Percentiles rank a stretch among this genome's conserved stretches.
Evolutionary conservation across 2,329 filamentous ascomycete species (phyloP).

Genomic region (Penicillium verrucosum): DNA sequence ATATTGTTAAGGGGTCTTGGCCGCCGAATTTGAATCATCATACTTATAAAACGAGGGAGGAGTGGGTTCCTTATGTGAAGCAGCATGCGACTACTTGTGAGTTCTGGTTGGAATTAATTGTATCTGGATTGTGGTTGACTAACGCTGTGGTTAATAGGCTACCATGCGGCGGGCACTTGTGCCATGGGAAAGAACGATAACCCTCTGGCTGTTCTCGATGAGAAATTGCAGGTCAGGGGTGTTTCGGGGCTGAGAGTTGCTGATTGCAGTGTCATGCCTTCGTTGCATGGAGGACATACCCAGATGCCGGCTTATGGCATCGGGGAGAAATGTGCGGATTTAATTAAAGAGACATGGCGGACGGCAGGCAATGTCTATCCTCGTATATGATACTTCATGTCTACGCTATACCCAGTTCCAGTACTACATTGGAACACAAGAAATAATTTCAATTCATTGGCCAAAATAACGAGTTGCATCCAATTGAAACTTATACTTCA

Average conservation of each 20-base stretch:
- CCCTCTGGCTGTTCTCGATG: constrained; percentile 52
- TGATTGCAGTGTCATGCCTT: constrained; percentile 54
- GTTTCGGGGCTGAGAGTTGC: constrained; percentile 54
- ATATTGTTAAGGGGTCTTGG: constrained; percentile 60
- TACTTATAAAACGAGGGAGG: constrained; percentile 51
- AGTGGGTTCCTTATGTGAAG: constrained; percentile 58
- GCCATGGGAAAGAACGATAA: constrained; percentile 54
- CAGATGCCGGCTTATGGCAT: constrained; percentile 60
- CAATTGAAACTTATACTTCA: background rate
- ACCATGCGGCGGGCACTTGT: constrained; percentile 57
- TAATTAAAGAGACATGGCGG: constrained; percentile 46
- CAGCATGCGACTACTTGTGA: constrained; percentile 60
- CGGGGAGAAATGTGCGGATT: constrained; percentile 53
- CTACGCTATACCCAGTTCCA: background rate
- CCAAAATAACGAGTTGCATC: background rate
- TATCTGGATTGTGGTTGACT: background rate
- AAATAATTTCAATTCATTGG: background rate
- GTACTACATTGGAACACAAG: background rate
- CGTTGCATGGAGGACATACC: constrained; percentile 51
- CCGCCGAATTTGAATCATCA: constrained; percentile 53
- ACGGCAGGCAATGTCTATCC: constrained; percentile 16
- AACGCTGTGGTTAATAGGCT: constrained; percentile 35
- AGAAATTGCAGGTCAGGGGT: constrained; percentile 53
- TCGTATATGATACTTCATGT: constrained; percentile 9
- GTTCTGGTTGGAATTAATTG: constrained; percentile 13